phyloP scores from a whole-genome alignment of 179 eudicot genomes.

The Sideroxylon spinosum region DNA sequence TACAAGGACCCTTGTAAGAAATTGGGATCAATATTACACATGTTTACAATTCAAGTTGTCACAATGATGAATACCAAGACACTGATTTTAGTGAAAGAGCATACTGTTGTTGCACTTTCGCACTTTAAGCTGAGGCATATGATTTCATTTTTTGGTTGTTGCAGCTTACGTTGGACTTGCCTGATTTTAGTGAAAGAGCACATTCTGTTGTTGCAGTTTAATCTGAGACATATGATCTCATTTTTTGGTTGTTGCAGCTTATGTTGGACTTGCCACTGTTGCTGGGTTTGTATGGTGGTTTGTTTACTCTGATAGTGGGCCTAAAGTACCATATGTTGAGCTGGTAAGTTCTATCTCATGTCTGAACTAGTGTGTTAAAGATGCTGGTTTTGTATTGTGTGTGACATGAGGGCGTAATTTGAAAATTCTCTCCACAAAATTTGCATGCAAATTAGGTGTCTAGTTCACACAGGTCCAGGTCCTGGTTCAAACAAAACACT shows the following conservation, averaged over 20 bases:
- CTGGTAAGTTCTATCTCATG: constrained; percentile 49
- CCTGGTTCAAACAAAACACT: background rate
- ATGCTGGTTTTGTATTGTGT: background rate
- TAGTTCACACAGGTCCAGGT: background rate
- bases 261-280: constrained; percentile 98
- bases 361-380: background rate
- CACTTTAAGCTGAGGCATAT: background rate
- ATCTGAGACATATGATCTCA: background rate
- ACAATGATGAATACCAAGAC: background rate
- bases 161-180: constrained; percentile 99
- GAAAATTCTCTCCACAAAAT: background rate
- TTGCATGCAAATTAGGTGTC: background rate
- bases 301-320: constrained; percentile 80
- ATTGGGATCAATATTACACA: background rate
- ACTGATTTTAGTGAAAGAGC: constrained; percentile 3
- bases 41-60: constrained; percentile 1
- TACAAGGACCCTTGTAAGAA: background rate
- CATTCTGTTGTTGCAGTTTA: background rate
- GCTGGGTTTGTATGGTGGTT: constrained; percentile 99
- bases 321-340: constrained; percentile 76
- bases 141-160: constrained; percentile 19
- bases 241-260: constrained; percentile 52
- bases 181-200: constrained; percentile 3
- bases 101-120: background rate
- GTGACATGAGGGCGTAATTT: background rate